A percentile compares a stretch with the other conserved stretches of the same genome.
These are phyloP conservation scores for Tardiomyces digboiensis DNA, from an alignment of 1,139 yeast species.

Conservation along the genomic window DNA sequence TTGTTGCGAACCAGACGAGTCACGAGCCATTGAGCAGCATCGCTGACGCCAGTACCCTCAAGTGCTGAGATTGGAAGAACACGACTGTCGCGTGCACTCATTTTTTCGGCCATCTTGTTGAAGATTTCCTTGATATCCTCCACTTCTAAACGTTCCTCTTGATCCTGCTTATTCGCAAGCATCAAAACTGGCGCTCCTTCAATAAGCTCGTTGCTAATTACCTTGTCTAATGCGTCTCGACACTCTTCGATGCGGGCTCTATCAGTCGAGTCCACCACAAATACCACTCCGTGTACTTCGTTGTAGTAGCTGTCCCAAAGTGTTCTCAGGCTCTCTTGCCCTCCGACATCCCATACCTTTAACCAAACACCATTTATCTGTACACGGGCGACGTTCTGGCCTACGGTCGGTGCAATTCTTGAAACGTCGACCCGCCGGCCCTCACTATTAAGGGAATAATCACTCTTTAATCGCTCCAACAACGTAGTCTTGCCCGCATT, in stretches of 20 bases:
- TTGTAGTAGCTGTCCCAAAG: slow-evolving; percentile 85
- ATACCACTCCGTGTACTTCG: slow-evolving; percentile 85
- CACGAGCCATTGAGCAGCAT: slow-evolving; percentile 84
- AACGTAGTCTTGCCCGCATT: slow-evolving; percentile 94
- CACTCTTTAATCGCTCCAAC: slow-evolving; percentile 49
- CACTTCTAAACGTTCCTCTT: slow-evolving; percentile 73
- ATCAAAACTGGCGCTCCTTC: slow-evolving; percentile 83
- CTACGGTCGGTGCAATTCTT: slow-evolving; percentile 59
- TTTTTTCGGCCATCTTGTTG: slow-evolving; percentile 67
- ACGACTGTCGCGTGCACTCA: slow-evolving; percentile 86
- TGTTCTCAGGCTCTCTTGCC: slow-evolving; percentile 71
- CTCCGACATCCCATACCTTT: slow-evolving; percentile 96
- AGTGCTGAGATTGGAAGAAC: slow-evolving; percentile 85
- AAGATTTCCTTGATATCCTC: slow-evolving; percentile 72
- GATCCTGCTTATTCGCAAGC: slow-evolving; percentile 94
- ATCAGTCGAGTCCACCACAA: slow-evolving; percentile 88
- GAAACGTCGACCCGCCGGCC: slow-evolving; percentile 23
- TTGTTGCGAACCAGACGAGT: slow-evolving; percentile 72
- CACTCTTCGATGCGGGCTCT: slow-evolving; percentile 78
- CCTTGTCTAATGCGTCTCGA: slow-evolving; percentile 42
- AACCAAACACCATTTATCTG: slow-evolving; percentile 45
- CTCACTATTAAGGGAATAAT: slow-evolving; percentile 28
- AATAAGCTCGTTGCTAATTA: slow-evolving; percentile 43
- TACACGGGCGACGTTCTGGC: slow-evolving; percentile 60
- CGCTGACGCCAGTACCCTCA: slow-evolving; percentile 73